Base-by-base conservation (phyloP, 2,329 filamentous ascomycete genomes). In the Fusarium siculi region DNA sequence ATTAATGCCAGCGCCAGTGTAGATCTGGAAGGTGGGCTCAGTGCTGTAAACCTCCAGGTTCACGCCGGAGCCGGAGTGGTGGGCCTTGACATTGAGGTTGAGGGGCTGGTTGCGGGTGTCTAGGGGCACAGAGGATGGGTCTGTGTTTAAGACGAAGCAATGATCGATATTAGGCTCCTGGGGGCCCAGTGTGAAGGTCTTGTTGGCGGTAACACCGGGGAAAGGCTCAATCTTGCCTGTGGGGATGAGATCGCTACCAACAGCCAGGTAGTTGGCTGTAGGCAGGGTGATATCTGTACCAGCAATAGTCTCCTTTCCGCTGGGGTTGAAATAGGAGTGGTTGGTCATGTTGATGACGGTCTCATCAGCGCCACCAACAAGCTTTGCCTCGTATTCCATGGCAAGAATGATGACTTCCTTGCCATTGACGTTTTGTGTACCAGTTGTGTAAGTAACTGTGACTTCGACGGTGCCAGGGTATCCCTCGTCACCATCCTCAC, bases 21-120 rank as follows among this genome's bases (percentile, higher is more conserved):
- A 98, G 84, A 98, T 97, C 82, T 98, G 96, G 87, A 98, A 98
- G 0, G 94, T 93, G 1, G 96, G 96, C 85, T 98, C 96, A 0
- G 96, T 98, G 85, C 93, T 96, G 78, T 91, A 86, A 10, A 97
- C 92, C 82, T 98, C 93, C 55, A 98, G 90, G 80, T 97, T 92
- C 74, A 98, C 87, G 71, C 90, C 90, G 34, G 91, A 92, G 55
- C 85, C 86, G 10, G 94, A 90, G 81, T 98, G 94, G 81, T 88
- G 89, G 66, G 96, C 93, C 30, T 89, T 85, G 50, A 93, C 89
- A 50, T 96, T 89, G 66, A 88, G 90, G 64, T 86, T 87, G 43
- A 97, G 85, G 2, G 93, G 89, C 63, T 84, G 74, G 49, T 76
- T 72, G 72, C 92, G 90, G 16, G 92, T 93, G 81, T 94, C 92